Conservation (phyloP, 441 rosid genomes). For the Macaranga tanarius region DNA sequence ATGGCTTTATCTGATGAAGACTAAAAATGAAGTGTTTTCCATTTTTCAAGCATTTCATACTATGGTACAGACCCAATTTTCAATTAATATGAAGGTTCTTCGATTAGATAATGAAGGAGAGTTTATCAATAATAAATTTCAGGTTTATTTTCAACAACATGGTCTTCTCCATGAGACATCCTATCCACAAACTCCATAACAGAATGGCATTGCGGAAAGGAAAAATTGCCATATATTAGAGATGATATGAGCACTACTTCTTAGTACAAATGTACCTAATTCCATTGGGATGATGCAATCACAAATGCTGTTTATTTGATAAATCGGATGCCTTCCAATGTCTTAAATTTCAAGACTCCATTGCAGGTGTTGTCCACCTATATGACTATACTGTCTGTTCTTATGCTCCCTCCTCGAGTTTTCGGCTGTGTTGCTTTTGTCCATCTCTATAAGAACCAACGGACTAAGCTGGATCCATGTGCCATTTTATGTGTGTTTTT, state of each 20-base stretch:
- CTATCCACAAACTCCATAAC: not conserved
- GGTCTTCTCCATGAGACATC: not conserved
- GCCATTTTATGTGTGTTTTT: not conserved
- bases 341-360: slow-evolving; percentile 15
- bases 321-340: slow-evolving; percentile 5
- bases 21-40: not conserved
- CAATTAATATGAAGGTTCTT: not conserved
- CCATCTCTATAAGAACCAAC: slow-evolving; percentile 1
- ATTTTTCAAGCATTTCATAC: slow-evolving; percentile 4
- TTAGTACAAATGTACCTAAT: not conserved
- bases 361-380: not conserved
- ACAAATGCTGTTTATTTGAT: not conserved
- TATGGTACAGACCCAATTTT: not conserved
- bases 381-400: not conserved
- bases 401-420: not conserved
- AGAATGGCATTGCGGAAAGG: not conserved
- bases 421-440: slow-evolving; percentile 10
- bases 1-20: not conserved
- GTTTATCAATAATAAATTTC: not conserved
- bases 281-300: not conserved
- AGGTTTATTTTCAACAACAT: not conserved
- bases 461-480: not conserved
- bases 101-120: not conserved
- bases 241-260: not conserved
- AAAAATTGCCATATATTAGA: slow-evolving; percentile 4